phyloP scores from a whole-genome alignment of 2,329 filamentous ascomycete genomes.

The Juglanconis sp. region DNA sequence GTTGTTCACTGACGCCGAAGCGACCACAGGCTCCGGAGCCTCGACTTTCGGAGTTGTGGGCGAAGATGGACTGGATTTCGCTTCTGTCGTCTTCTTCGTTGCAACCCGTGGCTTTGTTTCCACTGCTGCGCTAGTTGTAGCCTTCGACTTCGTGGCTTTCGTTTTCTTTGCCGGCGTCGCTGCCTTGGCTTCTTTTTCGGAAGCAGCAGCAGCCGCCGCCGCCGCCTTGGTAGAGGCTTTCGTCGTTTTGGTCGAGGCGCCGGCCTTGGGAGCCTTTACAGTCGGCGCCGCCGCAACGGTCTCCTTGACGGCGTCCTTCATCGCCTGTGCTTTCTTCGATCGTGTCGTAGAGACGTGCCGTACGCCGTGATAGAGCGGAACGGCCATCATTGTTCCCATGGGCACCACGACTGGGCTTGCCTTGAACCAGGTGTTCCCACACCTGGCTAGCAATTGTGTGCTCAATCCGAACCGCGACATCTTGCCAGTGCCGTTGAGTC shows the following conservation, averaged over 20 bases:
- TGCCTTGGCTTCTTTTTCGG: background rate
- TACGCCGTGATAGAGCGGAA: background rate
- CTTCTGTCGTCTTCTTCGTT: background rate
- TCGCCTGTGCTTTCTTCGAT: slow-evolving; percentile 9
- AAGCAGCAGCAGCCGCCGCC: background rate
- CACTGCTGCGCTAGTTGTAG: background rate
- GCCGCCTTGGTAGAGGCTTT: slow-evolving; percentile 4
- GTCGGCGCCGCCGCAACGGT: background rate
- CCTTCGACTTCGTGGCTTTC: background rate
- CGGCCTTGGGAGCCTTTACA: slow-evolving; percentile 1
- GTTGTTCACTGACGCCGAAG: background rate
- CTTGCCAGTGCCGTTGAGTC: background rate
- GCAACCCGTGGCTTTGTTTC: background rate
- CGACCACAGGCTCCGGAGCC: background rate
- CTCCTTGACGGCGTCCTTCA: slow-evolving; percentile 6
- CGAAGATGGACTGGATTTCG: background rate
- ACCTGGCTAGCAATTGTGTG: slow-evolving; percentile 8
- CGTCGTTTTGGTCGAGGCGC: background rate
- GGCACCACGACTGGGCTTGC: slow-evolving; percentile 1
- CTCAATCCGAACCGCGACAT: slow-evolving; percentile 10
- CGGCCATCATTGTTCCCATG: background rate
- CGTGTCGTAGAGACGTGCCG: slow-evolving; percentile 13
- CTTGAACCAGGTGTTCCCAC: slow-evolving; percentile 3
- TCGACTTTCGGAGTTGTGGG: background rate
- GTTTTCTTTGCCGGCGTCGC: background rate